Percentiles rank a stretch among this genome's conserved stretches.
These are phyloP conservation scores for Penicillium sp. DNA, from an alignment of 2,329 filamentous ascomycete genomes.

Conservation along the genomic window DNA sequence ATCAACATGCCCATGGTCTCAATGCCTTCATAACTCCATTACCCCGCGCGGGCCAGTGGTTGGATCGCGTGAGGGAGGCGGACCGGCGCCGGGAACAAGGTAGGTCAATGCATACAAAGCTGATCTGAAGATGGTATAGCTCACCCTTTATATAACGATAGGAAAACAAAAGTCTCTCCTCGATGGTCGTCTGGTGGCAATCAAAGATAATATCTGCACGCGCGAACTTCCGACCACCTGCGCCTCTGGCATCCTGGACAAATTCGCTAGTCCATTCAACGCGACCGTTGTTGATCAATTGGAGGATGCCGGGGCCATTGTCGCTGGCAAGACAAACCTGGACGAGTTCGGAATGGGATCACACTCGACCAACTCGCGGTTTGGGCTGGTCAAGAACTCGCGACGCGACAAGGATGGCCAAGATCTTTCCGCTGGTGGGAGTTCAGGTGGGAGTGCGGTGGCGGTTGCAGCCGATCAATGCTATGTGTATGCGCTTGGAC, in stretches of 20 bases:
- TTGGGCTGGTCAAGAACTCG: constrained; percentile 63
- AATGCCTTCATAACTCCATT: constrained; percentile 46
- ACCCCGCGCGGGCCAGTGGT: constrained; percentile 34
- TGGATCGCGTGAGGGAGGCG: constrained; percentile 38
- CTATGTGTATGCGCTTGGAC: constrained; percentile 50
- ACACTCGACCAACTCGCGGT: constrained; percentile 68
- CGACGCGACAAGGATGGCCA: constrained; percentile 39
- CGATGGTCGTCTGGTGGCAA: constrained; percentile 55
- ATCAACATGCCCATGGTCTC: constrained; percentile 37
- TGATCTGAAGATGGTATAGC: neutral
- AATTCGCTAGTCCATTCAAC: constrained; percentile 73
- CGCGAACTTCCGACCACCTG: constrained; percentile 72
- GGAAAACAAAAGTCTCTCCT: constrained; percentile 37
- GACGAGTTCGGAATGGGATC: constrained; percentile 98
- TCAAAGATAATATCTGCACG: constrained; percentile 79
- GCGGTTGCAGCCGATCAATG: constrained; percentile 69
- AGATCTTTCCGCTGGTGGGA: constrained; percentile 73
- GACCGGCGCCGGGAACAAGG: constrained; percentile 37
- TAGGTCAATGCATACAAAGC: constrained; percentile 16
- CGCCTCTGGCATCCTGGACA: constrained; percentile 71
- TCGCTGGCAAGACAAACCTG: constrained; percentile 84
- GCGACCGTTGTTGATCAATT: constrained; percentile 77
- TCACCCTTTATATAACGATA: constrained; percentile 16
- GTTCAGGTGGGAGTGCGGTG: constrained; percentile 89
- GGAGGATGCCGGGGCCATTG: constrained; percentile 59